Percentiles rank a stretch among this genome's conserved stretches.
phyloP scores from a whole-genome alignment of 805 yeast species.

The Metschnikowia vanudenii region DNA sequence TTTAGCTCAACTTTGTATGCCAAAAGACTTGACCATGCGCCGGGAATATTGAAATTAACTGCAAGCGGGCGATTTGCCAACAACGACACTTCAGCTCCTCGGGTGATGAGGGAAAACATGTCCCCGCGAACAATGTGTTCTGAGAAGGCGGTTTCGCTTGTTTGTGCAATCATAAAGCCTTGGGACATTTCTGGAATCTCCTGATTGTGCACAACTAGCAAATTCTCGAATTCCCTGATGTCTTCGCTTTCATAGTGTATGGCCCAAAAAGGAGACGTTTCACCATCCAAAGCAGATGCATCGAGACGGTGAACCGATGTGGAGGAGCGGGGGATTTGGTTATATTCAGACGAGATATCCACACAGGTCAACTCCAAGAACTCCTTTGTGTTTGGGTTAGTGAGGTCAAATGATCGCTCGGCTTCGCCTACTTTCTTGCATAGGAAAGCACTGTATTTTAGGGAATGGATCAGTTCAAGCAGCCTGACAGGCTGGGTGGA shows the following conservation, averaged over 20 bases:
- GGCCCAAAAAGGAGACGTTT: slow-evolving; percentile 47
- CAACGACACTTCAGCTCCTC: slow-evolving; percentile 38
- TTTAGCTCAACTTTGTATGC: slow-evolving; percentile 44
- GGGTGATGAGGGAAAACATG: slow-evolving; percentile 38
- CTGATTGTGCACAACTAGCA: slow-evolving; percentile 47
- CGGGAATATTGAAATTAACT: slow-evolving; percentile 49
- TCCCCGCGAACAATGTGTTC: slow-evolving; percentile 27
- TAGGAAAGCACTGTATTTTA: slow-evolving; percentile 10
- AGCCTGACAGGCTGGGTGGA: neutral
- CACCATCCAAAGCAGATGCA: slow-evolving; percentile 59
- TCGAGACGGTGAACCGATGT: slow-evolving; percentile 32
- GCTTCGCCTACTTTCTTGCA: slow-evolving; percentile 16
- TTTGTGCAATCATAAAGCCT: slow-evolving; percentile 39
- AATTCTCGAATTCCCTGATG: slow-evolving; percentile 43
- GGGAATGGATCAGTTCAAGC: slow-evolving; percentile 1
- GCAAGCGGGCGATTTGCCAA: slow-evolving; percentile 46
- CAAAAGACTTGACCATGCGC: slow-evolving; percentile 61
- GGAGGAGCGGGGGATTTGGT: slow-evolving; percentile 52
- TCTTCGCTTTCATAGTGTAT: slow-evolving; percentile 41
- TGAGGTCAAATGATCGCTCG: slow-evolving; percentile 32
- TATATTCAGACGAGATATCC: slow-evolving; percentile 8
- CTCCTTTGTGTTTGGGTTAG: slow-evolving; percentile 34
- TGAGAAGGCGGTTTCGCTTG: slow-evolving; percentile 24
- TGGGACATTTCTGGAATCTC: slow-evolving; percentile 14
- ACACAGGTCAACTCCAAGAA: slow-evolving; percentile 24